Evolutionary conservation across 2,329 filamentous ascomycete species (phyloP), one percentile per base, ranked within the genome.

Genomic region (Curvularia hawaiiensis): DNA sequence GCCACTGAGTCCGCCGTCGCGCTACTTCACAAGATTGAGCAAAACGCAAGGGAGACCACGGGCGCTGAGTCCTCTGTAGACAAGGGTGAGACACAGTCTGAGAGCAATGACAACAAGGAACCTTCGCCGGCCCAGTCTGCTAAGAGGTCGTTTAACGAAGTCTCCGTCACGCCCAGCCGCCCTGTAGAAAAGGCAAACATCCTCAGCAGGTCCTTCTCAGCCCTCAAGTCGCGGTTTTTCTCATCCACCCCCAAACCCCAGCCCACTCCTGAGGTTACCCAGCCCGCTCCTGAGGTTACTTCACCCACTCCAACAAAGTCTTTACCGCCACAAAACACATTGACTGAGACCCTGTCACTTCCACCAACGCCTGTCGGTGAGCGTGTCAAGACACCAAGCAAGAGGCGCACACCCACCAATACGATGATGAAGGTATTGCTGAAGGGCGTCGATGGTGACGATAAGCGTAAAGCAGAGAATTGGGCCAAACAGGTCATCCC

Each of bases 361-460:
- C 65, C 68, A 24, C 70, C 70, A 9, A 71, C 70, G 16, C 67
- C 69, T 14, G 56, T 73, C 5, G 68, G 69, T 39, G 66, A 73
- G 53, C 70, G 67, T 30, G 44, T 59, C 39, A 64, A 62, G 59
- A 58, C 60, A 3, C 57, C 52, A 11, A 50, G 38, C 20, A 67
- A 63, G 59, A 66, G 58, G 52, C 50, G 50, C 6, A 61, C 51
- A 48, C 63, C 60, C 45, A 62, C 56, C 20, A 59, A 58, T 18
- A 54, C 56, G 1, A 60, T 71, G 38, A 33, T 66, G 46, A 65
- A 55, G 14, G 50, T 64, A 3, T 54, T 73, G 5, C 54, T 62
- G 3, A 62, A 61, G 43, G 69, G 68, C 33, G 48, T 70, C n/a
- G 53, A 70, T 6, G 45, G 52, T 20, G 45, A 59, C 12, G 69